Evolutionary conservation across 345 rosid genomes (phyloP).

Genomic region (Reutealis trisperma): DNA sequence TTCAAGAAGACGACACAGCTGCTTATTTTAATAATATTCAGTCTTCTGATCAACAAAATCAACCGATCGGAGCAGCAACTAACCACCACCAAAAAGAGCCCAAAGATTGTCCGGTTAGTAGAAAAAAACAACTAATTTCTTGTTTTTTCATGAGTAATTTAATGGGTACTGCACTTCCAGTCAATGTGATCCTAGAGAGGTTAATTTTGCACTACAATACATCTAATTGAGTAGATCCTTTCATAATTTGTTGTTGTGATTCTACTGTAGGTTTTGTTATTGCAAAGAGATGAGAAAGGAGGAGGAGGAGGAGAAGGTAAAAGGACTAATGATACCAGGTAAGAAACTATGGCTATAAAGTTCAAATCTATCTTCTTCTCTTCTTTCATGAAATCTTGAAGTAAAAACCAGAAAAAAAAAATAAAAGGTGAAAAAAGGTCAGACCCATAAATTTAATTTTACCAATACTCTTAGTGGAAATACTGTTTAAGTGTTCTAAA

Average conservation of each 20-base stretch:
- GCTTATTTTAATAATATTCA: slow-evolving; percentile 16
- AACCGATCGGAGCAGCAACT: slow-evolving; percentile 37
- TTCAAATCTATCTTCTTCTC: slow-evolving; percentile 28
- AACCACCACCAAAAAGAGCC: slow-evolving; percentile 4
- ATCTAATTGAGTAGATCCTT: slow-evolving; percentile 3
- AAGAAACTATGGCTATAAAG: slow-evolving; percentile 39
- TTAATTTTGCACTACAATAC: no score
- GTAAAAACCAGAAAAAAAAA: slow-evolving; percentile 35
- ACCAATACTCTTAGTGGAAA: slow-evolving; percentile 46
- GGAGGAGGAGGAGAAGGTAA: slow-evolving; percentile 15
- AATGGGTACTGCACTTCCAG: slow-evolving; percentile 37
- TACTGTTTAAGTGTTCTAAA: slow-evolving; percentile 44
- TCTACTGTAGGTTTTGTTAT: slow-evolving; percentile 27
- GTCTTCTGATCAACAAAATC: slow-evolving; percentile 45
- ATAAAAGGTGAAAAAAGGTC: slow-evolving; percentile 9
- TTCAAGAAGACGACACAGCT: slow-evolving; percentile 10
- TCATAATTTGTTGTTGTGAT: background rate
- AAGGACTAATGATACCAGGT: slow-evolving; percentile 54
- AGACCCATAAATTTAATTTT: slow-evolving; percentile 25
- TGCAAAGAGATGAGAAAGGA: slow-evolving; percentile 22
- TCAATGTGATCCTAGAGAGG: slow-evolving; percentile 17
- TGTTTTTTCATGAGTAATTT: background rate
- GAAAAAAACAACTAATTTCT: slow-evolving; percentile 3
- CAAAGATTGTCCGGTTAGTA: slow-evolving; percentile 38
- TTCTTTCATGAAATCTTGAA: slow-evolving; percentile 43